These are phyloP conservation scores for Thalassiosira sp. DNA, from an alignment of 352 stramenopile species.

Conservation along the genomic window DNA sequence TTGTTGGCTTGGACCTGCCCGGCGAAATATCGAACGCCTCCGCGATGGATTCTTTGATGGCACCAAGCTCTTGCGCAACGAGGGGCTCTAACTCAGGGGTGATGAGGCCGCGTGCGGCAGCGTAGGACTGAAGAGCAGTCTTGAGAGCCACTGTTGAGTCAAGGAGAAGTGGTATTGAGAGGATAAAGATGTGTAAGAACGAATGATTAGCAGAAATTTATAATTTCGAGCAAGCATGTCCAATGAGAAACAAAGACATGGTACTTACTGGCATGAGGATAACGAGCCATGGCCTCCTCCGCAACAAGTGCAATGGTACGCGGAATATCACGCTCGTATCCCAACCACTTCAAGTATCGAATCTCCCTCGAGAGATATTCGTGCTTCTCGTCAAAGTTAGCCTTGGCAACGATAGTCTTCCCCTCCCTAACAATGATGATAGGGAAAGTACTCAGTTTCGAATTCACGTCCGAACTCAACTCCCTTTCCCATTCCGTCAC, in stretches of 20 bases:
- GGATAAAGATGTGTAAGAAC: background rate
- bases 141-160: constrained; percentile 89
- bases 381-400: constrained; percentile 97
- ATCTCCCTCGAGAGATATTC: constrained; percentile 99
- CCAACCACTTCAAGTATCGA: constrained; percentile 97
- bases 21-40: constrained; percentile 83
- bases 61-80: constrained; percentile 72
- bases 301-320: constrained; percentile 94
- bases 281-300: constrained; percentile 95
- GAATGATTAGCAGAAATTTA: background rate
- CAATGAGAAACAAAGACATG: constrained; percentile 3
- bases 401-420: constrained; percentile 69
- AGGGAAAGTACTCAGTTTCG: constrained; percentile 83
- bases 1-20: constrained; percentile 58
- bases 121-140: constrained; percentile 94
- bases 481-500: constrained; percentile 86
- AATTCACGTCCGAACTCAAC: constrained; percentile 59
- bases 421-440: constrained; percentile 71
- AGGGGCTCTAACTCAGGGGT: constrained; percentile 74
- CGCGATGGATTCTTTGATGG: constrained; percentile 76
- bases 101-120: constrained; percentile 70
- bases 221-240: too few species aligned
- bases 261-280: constrained; percentile 88
- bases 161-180: background rate
- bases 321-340: constrained; percentile 90